Evolutionary conservation across 1,284 basidiomycete genomes (phyloP).

Genomic region (Trichosporon sp.): DNA sequence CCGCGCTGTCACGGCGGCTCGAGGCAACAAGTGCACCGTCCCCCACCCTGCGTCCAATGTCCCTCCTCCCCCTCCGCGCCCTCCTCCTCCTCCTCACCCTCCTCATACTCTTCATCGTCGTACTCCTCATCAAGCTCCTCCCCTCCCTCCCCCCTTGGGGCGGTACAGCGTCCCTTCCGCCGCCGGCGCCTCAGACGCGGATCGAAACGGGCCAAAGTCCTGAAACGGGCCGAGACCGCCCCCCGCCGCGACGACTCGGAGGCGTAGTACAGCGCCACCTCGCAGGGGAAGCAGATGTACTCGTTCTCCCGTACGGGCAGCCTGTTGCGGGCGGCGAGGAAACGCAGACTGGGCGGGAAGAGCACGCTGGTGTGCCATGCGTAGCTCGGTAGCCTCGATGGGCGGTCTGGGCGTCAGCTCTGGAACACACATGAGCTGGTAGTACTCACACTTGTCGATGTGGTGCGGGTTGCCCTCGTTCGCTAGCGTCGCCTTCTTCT

Average conservation of each 20-base stretch:
- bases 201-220: conserved; percentile 71
- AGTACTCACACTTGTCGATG: conserved; percentile 66
- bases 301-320: conserved; percentile 67
- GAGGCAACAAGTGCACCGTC: background rate
- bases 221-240: conserved; percentile 73
- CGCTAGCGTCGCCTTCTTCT: conserved; percentile 79
- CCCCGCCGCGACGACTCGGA: conserved; percentile 65
- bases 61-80: conserved; percentile 20
- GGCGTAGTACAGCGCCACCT: conserved; percentile 81
- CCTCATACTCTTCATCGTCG: conserved; percentile 27
- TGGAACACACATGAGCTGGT: too few species aligned
- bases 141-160: conserved; percentile 22
- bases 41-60: background rate
- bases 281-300: conserved; percentile 86
- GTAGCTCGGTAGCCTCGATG: conserved; percentile 38
- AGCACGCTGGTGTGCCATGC: conserved; percentile 44
- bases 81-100: conserved; percentile 27
- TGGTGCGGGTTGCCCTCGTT: conserved; percentile 90
- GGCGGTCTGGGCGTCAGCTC: conserved; percentile 47
- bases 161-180: conserved; percentile 37
- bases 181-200: conserved; percentile 62
- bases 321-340: conserved; percentile 35
- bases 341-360: conserved; percentile 51
- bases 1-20: background rate
- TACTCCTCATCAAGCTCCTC: conserved; percentile 17